These are phyloP conservation scores for Rutstroemia sydowiana DNA, from an alignment of 2,329 filamentous ascomycete genomes.

Conservation along the genomic window DNA sequence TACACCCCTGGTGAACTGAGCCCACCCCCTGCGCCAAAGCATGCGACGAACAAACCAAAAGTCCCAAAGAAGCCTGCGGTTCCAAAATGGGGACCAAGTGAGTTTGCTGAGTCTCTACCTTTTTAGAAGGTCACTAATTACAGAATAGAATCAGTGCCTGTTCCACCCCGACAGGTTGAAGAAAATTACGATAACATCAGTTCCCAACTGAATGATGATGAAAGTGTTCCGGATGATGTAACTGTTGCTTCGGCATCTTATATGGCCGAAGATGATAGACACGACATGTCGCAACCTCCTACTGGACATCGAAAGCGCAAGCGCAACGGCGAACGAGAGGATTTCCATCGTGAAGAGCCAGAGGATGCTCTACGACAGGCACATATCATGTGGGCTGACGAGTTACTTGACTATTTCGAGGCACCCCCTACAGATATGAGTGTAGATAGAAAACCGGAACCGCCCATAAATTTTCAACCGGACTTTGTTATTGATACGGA, in stretches of 20 bases:
- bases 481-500: slow-evolving; percentile 92
- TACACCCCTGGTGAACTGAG: slow-evolving; percentile 77
- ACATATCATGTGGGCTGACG: slow-evolving; percentile 86
- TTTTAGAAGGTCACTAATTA: slow-evolving; percentile 18
- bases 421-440: slow-evolving; percentile 56
- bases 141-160: slow-evolving; percentile 30
- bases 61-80: slow-evolving; percentile 59
- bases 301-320: slow-evolving; percentile 69
- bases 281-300: slow-evolving; percentile 60
- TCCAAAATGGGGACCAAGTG: slow-evolving; percentile 49
- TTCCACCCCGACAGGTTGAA: slow-evolving; percentile 35
- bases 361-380: slow-evolving; percentile 67
- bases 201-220: slow-evolving; percentile 61
- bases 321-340: slow-evolving; percentile 47
- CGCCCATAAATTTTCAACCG: slow-evolving; percentile 78
- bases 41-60: slow-evolving; percentile 82
- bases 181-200: slow-evolving; percentile 62
- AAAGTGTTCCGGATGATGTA: slow-evolving; percentile 68
- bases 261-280: slow-evolving; percentile 74
- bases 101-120: slow-evolving; percentile 19
- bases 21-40: slow-evolving; percentile 88
- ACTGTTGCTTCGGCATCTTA: slow-evolving; percentile 81
- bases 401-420: slow-evolving; percentile 93
- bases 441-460: slow-evolving; percentile 59
- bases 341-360: slow-evolving; percentile 45